phyloP scores from a whole-genome alignment of 768 basidiomycete species.

The Coprinopsis cinerea region DNA sequence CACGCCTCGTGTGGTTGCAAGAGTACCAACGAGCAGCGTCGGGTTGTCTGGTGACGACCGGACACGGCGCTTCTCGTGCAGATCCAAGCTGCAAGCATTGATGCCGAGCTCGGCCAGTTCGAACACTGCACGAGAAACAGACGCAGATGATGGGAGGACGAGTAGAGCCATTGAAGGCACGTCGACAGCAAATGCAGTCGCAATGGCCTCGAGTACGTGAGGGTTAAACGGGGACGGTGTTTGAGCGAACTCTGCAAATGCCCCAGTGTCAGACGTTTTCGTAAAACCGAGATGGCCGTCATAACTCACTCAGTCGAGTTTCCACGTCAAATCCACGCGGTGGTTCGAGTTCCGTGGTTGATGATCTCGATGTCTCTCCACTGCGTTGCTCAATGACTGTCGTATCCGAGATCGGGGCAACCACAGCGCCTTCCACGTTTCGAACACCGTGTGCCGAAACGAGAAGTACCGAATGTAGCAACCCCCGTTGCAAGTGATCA shows the following conservation, averaged over 20 bases:
- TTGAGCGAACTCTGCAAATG: slow-evolving; percentile 34
- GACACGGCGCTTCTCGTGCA: slow-evolving; percentile 31
- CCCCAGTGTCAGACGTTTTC: slow-evolving; percentile 3
- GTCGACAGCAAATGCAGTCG: slow-evolving; percentile 64
- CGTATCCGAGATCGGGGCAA: slow-evolving; percentile 4
- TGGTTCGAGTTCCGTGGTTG: slow-evolving; percentile 1
- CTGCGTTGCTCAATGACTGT: too few species aligned
- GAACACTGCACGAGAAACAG: slow-evolving; percentile 56
- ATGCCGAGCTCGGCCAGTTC: slow-evolving; percentile 64
- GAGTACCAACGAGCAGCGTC: slow-evolving; percentile 59
- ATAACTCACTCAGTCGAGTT: not conserved
- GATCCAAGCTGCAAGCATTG: slow-evolving; percentile 57
- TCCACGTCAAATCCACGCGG: slow-evolving; percentile 14
- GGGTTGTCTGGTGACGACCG: slow-evolving; percentile 40
- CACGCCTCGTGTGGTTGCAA: slow-evolving; percentile 66
- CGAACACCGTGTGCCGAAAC: slow-evolving; percentile 49
- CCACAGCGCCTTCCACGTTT: slow-evolving; percentile 49
- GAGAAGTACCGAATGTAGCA: slow-evolving; percentile 53
- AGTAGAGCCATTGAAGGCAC: slow-evolving; percentile 63
- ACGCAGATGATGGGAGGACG: slow-evolving; percentile 57
- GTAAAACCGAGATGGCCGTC: not conserved
- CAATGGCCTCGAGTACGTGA: slow-evolving; percentile 59
- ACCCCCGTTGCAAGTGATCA: slow-evolving; percentile 7
- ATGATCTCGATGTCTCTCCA: not conserved
- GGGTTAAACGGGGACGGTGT: slow-evolving; percentile 51